Base-by-base conservation (phyloP, 768 basidiomycete species). In the Zangia roseola region DNA sequence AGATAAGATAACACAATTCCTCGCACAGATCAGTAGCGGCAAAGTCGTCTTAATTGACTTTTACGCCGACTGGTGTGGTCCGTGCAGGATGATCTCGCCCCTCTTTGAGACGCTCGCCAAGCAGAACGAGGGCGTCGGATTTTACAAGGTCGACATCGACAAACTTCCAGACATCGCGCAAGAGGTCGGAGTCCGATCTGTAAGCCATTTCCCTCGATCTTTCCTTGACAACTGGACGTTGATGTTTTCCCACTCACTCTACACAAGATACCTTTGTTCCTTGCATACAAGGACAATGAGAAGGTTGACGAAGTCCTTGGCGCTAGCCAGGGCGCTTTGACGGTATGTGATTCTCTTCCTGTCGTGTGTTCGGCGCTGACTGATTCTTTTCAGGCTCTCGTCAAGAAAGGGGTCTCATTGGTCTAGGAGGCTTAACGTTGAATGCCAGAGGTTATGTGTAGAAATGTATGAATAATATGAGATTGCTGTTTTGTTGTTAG, bases 111-210 rank as follows among this genome's bases (percentile, higher is more conserved):
- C 10, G 1, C 33, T 51, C 5, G 46, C 49, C 0, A 0, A n/a
- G 2, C 12, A 52, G 10, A 39, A 46, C 0, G 44, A 59, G 1
- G 62, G 52, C 7, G 59, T 84, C 50, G 71, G 71, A 14, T 90
- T 86, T 71, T 84, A 81, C 75, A 89, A 88, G 67, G 77, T 89
- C 52, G 81, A 91, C 55, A 78, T 86, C 24, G 88, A 91, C 56
- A 68, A 69, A 6, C 73, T 76, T 41, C 28, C 52, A 0, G 71
- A 75, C 0, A 74, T 86, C 43, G 56, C 79, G 0, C 60, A 74
- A 45, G 80, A 79, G 60, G 77, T 78, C 41, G 72, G 73, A 20
- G 69, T 88, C 44, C 69, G 72, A 56, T 78, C 81, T 23, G 85
- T 87, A 50, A 26, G 83, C 60, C 5, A 1, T 34, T 17, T 23